These are phyloP conservation scores for Beauveria sp. DNA, from an alignment of 2,329 filamentous ascomycete species.

Conservation along the genomic window DNA sequence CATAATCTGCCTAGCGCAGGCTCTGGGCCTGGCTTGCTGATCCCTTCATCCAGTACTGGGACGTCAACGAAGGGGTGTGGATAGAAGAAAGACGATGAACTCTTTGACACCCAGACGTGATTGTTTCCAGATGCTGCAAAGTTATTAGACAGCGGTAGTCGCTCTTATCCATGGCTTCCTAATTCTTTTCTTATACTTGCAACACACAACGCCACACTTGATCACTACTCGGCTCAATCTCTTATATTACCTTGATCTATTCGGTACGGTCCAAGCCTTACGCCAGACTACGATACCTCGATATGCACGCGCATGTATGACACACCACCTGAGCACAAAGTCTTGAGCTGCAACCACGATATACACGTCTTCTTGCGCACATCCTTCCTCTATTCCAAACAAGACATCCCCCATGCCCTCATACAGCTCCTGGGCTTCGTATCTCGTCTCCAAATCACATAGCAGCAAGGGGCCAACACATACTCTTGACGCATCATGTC, in stretches of 20 bases:
- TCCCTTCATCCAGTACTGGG: background rate
- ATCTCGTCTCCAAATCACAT: background rate
- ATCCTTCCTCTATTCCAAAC: background rate
- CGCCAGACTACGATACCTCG: background rate
- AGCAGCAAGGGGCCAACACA: no score
- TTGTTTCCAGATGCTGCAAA: background rate
- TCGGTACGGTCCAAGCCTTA: background rate
- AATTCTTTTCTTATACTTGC: background rate
- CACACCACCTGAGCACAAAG: background rate
- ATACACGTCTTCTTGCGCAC: no score
- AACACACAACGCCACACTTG: background rate
- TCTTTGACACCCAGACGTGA: background rate
- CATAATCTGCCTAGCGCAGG: conserved; percentile 4
- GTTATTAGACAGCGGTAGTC: conserved; percentile 5
- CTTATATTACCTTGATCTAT: background rate
- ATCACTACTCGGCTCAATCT: background rate
- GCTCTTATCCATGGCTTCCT: background rate
- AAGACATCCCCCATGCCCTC: background rate
- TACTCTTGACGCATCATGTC: background rate
- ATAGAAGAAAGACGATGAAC: background rate
- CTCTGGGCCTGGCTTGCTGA: background rate
- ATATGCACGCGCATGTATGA: background rate
- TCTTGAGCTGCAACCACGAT: background rate
- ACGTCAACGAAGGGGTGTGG: background rate
- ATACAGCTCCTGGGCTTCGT: background rate